phyloP scores from a whole-genome alignment of 768 basidiomycete genomes.

The Suillus ampliporus region DNA sequence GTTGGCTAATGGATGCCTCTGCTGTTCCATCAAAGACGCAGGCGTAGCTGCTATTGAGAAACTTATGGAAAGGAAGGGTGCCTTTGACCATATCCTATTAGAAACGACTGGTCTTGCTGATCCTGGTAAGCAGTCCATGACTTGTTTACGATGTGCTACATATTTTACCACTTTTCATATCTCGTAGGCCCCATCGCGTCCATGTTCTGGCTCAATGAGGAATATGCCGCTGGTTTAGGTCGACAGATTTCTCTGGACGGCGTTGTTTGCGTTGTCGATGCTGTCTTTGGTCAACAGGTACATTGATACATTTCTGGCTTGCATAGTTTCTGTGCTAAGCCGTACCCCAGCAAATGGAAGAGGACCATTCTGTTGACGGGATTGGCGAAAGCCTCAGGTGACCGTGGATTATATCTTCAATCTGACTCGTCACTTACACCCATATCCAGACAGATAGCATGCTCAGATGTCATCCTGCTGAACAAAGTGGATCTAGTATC shows the following conservation, averaged over 20 bases:
- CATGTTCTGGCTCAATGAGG: conserved; percentile 89
- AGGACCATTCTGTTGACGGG: conserved; percentile 68
- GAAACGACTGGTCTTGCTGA: conserved; percentile 97
- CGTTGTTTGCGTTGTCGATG: conserved; percentile 92
- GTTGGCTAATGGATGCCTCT: conserved; percentile 95
- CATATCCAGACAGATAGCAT: conserved; percentile 83
- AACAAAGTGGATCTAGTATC: conserved; percentile 89
- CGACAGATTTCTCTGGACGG: conserved; percentile 82
- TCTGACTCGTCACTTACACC: conserved; percentile 1
- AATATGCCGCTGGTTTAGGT: conserved; percentile 70
- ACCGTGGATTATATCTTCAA: conserved; percentile 16
- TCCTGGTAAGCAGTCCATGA: conserved; percentile 61
- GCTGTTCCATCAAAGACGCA: conserved; percentile 95
- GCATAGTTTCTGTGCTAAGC: conserved; percentile 7
- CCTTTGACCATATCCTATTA: conserved; percentile 93
- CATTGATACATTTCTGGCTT: not conserved
- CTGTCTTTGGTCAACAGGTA: conserved; percentile 75
- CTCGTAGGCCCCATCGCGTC: conserved; percentile 79
- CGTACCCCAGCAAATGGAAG: conserved; percentile 79
- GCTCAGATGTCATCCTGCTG: conserved; percentile 87
- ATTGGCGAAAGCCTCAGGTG: conserved; percentile 84
- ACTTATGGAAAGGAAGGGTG: conserved; percentile 83
- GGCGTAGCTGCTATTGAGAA: conserved; percentile 95
- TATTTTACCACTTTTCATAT: conserved; percentile 5
- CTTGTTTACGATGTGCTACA: not conserved